Base-by-base conservation (phyloP, 140 eudicot species). In the Senecio squalidus region DNA sequence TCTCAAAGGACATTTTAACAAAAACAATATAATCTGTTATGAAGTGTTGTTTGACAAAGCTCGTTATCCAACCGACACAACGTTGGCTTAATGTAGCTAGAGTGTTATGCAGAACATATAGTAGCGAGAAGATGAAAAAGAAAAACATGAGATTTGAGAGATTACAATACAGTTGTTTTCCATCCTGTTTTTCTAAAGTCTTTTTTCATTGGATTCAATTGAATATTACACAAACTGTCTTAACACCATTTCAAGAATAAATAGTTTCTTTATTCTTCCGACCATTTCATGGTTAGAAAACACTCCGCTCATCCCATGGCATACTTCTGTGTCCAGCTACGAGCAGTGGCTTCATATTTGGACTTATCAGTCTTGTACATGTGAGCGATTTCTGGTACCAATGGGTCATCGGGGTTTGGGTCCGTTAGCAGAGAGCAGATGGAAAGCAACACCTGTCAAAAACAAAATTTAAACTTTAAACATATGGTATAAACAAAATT, bases 251-350 rank as follows among this genome's bases (percentile, higher is more conserved):
- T 23, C 66, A 60, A 74, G 66, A 67, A 67, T 52, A 67, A 65
- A 66, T 67, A 74, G 48, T 36, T 8, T 63, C 63, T 71, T 63
- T 63, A 69, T 74, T 76, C 70, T 60, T 60, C 53, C 69, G 54
- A 53, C 28, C 55, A 60, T 45, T 47, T n/a, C 5, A 17, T 47
- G 27, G 26, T 43, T 56, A 9, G 55, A 52, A 68, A 15, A 18
- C 59, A 66, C 22, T 14, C 15, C 10, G 15, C 22, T 80, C 60
- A 84, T 5, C 94, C 88, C 94, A 84, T 84, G 41, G 94, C 82
- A 40, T 84, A 84, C 78, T 84, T 84, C 60, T 84, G 94, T 10
- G 94, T 84, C 94, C 94, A 84, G 82, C 94, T 84, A 26, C 94
- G 88, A 48, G 94, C 94, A 31, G 94, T 84, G 17, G 82, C 63